phyloP scores from a whole-genome alignment of 352 stramenopile genomes.

The Pythium apleroticum region DNA sequence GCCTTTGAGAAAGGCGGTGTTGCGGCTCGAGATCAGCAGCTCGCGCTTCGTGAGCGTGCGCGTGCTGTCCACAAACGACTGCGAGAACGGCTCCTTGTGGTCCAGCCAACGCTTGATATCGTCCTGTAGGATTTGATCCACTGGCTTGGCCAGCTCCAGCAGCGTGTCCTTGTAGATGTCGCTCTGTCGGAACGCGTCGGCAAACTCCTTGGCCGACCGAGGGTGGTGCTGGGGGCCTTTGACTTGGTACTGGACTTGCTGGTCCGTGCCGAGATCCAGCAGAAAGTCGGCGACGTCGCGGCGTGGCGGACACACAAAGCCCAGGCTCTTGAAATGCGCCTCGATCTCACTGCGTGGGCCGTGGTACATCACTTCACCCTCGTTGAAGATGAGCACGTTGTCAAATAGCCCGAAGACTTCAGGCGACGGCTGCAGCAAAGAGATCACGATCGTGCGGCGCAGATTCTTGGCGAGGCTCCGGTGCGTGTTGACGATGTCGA shows the following conservation, averaged over 20 bases:
- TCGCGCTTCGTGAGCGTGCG: slow-evolving; percentile 31
- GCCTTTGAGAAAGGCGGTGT: slow-evolving; percentile 30
- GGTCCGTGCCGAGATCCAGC: slow-evolving; percentile 39
- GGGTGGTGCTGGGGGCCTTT: slow-evolving; percentile 2
- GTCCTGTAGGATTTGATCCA: slow-evolving; percentile 88
- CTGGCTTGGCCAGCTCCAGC: slow-evolving; percentile 80
- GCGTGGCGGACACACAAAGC: slow-evolving; percentile 51
- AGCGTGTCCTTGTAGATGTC: slow-evolving; percentile 26
- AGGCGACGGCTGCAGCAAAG: slow-evolving; percentile 90
- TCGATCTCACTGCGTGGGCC: slow-evolving; percentile 49
- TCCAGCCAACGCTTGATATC: slow-evolving; percentile 37
- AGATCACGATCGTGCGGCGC: slow-evolving; percentile 63
- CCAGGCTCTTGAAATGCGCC: slow-evolving; percentile 81
- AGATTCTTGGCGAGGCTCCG: slow-evolving; percentile 64
- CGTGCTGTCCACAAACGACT: slow-evolving; percentile 16
- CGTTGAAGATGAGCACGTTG: slow-evolving; percentile 90
- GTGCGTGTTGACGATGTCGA: slow-evolving; percentile 60
- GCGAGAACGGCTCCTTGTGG: slow-evolving; percentile 7
- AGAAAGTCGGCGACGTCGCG: slow-evolving; percentile 93
- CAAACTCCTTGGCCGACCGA: slow-evolving; percentile 24
- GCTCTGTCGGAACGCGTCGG: slow-evolving; percentile 23
- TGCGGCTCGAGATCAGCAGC: slow-evolving; percentile 47
- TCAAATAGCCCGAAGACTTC: slow-evolving; percentile 94
- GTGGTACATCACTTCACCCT: slow-evolving; percentile 90
- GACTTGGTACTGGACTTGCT: slow-evolving; percentile 25